These are phyloP conservation scores for Nicotiana benthamiana DNA, from an alignment of 257 asterid genomes.

Conservation along the genomic window DNA sequence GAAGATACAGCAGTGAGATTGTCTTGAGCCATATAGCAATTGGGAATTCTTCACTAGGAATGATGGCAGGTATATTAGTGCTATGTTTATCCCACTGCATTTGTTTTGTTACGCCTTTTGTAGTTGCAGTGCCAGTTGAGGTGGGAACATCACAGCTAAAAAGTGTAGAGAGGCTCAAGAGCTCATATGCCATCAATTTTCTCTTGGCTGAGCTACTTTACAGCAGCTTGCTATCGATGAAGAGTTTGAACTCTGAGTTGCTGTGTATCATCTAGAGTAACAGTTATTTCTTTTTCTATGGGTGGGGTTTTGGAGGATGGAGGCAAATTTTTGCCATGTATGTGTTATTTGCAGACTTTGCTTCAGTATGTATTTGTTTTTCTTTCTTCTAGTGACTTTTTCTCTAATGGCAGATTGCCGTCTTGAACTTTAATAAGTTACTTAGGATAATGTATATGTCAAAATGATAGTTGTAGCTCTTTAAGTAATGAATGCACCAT, in stretches of 20 bases:
- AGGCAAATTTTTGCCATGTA: neutral
- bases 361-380: neutral
- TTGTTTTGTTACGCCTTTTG: constrained; percentile 22
- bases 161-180: constrained; percentile 16
- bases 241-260: constrained; percentile 14
- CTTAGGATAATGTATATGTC: neutral
- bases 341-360: neutral
- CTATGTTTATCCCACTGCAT: constrained; percentile 16
- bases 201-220: constrained; percentile 51
- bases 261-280: constrained; percentile 14
- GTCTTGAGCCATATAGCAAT: constrained; percentile 9
- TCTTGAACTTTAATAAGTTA: neutral
- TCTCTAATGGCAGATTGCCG: neutral
- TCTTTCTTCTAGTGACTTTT: neutral
- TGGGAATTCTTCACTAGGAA: neutral
- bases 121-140: constrained; percentile 33
- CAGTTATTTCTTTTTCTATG: constrained; percentile 7
- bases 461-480: neutral
- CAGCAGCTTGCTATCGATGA: constrained; percentile 31
- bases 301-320: constrained; percentile 1
- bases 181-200: constrained; percentile 48
- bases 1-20: constrained; percentile 34
- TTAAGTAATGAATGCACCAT: neutral
- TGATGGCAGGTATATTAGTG: constrained; percentile 36
- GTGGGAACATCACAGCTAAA: constrained; percentile 8